phyloP scores from a whole-genome alignment of 768 basidiomycete genomes.

The Phylloporus arenicola region DNA sequence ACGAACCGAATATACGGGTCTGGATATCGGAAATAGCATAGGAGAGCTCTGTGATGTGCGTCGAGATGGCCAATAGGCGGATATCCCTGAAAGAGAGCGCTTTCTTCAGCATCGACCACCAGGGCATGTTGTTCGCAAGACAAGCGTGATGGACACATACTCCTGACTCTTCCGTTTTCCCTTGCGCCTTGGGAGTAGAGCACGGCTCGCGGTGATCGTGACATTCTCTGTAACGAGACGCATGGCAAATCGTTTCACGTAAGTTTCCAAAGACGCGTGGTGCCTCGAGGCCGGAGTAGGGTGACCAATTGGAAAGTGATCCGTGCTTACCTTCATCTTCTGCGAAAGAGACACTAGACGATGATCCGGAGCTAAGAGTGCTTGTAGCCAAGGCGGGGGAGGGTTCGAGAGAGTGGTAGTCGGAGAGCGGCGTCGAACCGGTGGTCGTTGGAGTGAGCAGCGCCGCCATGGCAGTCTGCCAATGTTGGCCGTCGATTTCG shows the following conservation, averaged over 20 bases:
- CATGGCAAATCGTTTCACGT: slow-evolving; percentile 31
- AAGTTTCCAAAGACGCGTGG: slow-evolving; percentile 25
- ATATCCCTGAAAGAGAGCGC: slow-evolving; percentile 52
- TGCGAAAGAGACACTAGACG: slow-evolving; percentile 51
- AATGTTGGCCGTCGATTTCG: background rate
- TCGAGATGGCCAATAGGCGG: slow-evolving; percentile 70
- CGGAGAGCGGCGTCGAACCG: slow-evolving; percentile 29
- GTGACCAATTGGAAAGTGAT: slow-evolving; percentile 9
- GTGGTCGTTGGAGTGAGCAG: slow-evolving; percentile 22
- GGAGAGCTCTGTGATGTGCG: slow-evolving; percentile 82
- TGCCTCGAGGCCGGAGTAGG: slow-evolving; percentile 19
- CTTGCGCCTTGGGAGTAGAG: slow-evolving; percentile 37
- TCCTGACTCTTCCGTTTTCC: slow-evolving; percentile 60
- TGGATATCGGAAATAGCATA: slow-evolving; percentile 87
- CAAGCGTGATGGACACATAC: slow-evolving; percentile 41
- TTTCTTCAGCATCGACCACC: slow-evolving; percentile 25
- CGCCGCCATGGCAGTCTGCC: slow-evolving; percentile 17
- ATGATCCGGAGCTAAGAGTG: slow-evolving; percentile 26
- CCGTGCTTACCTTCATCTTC: slow-evolving; percentile 59
- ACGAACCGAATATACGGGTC: slow-evolving; percentile 81
- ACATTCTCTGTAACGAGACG: slow-evolving; percentile 51
- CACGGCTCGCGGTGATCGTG: slow-evolving; percentile 58
- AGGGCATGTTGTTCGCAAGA: slow-evolving; percentile 19
- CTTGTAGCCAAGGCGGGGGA: slow-evolving; percentile 21
- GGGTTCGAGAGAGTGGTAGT: slow-evolving; percentile 30